phyloP scores from a whole-genome alignment of 2,329 filamentous ascomycete genomes.

The Fulvia fulva region DNA sequence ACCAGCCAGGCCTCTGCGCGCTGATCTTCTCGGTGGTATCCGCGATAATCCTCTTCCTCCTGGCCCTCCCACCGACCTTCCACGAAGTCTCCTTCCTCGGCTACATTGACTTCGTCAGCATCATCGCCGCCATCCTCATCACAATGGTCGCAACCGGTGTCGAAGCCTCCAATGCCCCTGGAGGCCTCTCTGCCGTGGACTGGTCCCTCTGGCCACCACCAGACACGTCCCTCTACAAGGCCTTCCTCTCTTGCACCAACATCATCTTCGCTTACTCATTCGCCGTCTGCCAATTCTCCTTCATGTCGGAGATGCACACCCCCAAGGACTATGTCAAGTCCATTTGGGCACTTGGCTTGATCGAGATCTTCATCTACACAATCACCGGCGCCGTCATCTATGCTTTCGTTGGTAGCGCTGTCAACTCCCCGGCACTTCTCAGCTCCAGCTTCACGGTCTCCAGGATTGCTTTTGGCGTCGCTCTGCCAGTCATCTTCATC shows the following conservation, averaged over 20 bases:
- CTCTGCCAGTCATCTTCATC: conserved; percentile 69
- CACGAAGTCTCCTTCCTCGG: conserved; percentile 34
- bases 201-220: conserved; percentile 36
- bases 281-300: conserved; percentile 60
- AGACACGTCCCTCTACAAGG: conserved; percentile 46
- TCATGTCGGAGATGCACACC: conserved; percentile 64
- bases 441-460: conserved; percentile 55
- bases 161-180: conserved; percentile 24
- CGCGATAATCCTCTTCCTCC: conserved; percentile 37
- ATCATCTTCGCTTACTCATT: conserved; percentile 64
- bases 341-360: conserved; percentile 56
- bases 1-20: conserved; percentile 36
- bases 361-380: conserved; percentile 62
- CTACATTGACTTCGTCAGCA: conserved; percentile 37
- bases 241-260: conserved; percentile 64
- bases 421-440: conserved; percentile 63
- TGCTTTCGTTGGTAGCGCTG: conserved; percentile 58
- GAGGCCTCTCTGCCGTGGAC: conserved; percentile 31
- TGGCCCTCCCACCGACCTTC: conserved; percentile 36
- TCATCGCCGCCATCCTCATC: conserved; percentile 34
- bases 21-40: conserved; percentile 43
- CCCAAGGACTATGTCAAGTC: conserved; percentile 60
- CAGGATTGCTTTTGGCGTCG: conserved; percentile 66
- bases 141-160: conserved; percentile 36
- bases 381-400: conserved; percentile 66